These are phyloP conservation scores for Colletotrichum viniferum DNA, from an alignment of 2,329 filamentous ascomycete species.

Conservation along the genomic window DNA sequence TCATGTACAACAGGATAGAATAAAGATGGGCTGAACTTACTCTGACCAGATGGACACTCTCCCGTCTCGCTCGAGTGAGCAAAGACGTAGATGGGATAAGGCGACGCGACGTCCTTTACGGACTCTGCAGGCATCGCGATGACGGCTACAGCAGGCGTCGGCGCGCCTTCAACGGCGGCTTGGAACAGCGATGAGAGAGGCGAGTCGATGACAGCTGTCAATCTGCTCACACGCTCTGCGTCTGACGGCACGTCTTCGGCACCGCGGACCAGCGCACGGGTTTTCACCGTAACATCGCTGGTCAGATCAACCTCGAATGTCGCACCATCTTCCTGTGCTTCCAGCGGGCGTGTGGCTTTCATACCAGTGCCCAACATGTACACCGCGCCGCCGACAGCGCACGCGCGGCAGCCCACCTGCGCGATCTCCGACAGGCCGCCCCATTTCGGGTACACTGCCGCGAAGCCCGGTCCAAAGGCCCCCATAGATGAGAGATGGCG, in stretches of 20 bases:
- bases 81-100: constrained; percentile 61
- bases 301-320: constrained; percentile 55
- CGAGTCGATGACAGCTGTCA: constrained; percentile 73
- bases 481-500: constrained; percentile 87
- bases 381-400: constrained; percentile 87
- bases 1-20: constrained; percentile 63
- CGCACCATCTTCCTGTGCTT: constrained; percentile 26
- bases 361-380: constrained; percentile 84
- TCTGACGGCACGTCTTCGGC: constrained; percentile 33
- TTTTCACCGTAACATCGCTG: constrained; percentile 61
- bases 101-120: constrained; percentile 38
- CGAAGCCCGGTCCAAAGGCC: constrained; percentile 86
- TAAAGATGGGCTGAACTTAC: constrained; percentile 64
- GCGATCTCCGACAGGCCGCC: constrained; percentile 87
- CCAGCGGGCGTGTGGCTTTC: constrained; percentile 31
- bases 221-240: constrained; percentile 53
- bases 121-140: constrained; percentile 67
- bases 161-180: constrained; percentile 73
- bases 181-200: constrained; percentile 72
- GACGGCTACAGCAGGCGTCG: constrained; percentile 74
- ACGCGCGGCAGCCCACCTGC: constrained; percentile 89
- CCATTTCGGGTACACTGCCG: constrained; percentile 90
- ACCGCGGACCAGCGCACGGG: constrained; percentile 56
- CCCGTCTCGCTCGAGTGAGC: constrained; percentile 90
- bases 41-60: constrained; percentile 86